These are phyloP conservation scores for Tulasnella sp. DNA, from an alignment of 768 basidiomycete genomes.

Conservation along the genomic window DNA sequence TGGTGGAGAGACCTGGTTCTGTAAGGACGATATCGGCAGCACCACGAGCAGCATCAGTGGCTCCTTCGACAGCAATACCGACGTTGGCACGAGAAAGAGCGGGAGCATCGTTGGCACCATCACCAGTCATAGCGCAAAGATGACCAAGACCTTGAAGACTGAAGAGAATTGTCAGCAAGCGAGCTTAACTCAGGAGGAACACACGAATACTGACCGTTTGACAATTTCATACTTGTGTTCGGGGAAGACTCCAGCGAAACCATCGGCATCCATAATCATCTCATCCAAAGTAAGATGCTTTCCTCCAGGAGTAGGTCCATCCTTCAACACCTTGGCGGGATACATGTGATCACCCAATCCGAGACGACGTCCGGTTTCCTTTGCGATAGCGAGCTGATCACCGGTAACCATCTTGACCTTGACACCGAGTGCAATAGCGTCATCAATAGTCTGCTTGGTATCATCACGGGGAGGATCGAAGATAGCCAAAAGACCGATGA, in stretches of 20 bases:
- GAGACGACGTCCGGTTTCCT: slow-evolving; percentile 97
- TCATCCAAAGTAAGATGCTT: slow-evolving; percentile 79
- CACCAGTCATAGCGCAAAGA: slow-evolving; percentile 97
- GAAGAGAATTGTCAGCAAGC: not conserved
- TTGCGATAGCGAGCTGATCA: slow-evolving; percentile 98
- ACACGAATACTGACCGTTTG: slow-evolving; percentile 37
- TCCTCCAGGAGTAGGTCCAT: slow-evolving; percentile 78
- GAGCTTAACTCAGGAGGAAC: not conserved
- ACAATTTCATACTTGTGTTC: slow-evolving; percentile 99
- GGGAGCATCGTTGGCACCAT: slow-evolving; percentile 97
- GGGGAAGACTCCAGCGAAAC: slow-evolving; percentile 98
- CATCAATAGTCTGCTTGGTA: slow-evolving; percentile 98
- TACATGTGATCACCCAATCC: slow-evolving; percentile 99
- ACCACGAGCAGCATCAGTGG: slow-evolving; percentile 95
- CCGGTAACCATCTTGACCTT: slow-evolving; percentile 99
- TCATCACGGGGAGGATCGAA: slow-evolving; percentile 96
- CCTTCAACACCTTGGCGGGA: slow-evolving; percentile 96
- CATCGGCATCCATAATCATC: slow-evolving; percentile 99
- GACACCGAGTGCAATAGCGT: slow-evolving; percentile 89
- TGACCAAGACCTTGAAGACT: slow-evolving; percentile 89
- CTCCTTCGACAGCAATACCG: slow-evolving; percentile 98
- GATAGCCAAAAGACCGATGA: slow-evolving; percentile 93
- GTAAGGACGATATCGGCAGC: slow-evolving; percentile 97
- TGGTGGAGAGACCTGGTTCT: slow-evolving; percentile 97
- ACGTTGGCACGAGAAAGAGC: slow-evolving; percentile 97